Evolutionary conservation across 768 basidiomycete genomes (phyloP), one percentile per base, ranked within the genome.

Genomic region (Mycena pura): DNA sequence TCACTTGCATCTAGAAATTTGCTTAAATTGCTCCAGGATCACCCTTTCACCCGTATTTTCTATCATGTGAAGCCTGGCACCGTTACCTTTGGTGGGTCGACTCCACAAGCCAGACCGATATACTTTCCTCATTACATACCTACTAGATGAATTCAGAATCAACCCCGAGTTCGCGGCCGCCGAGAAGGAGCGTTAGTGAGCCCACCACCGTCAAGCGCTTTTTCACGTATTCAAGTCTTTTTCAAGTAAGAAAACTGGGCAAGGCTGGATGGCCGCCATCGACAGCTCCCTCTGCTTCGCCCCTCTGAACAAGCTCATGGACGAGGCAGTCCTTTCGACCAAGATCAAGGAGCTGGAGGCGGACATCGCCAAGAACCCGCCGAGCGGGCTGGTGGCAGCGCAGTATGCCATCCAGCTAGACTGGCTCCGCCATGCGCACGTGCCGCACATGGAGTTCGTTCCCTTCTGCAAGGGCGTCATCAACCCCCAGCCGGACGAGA

Each of bases 391-490:
- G 8, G 22, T 22, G 11, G 21, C n/a, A 3, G 27, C 27, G 27
- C 59, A 62, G 34, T 38, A 28, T 43, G 27, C 34, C 10, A 56
- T 56, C 25, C 60, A 62, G 17, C 38, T 55, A 2, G 53, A 62
- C 3, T 56, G 60, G 47, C 53, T 62, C 19, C 36, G 45, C 41
- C 11, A 51, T 7, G 47, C 24, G 14, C 40, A 11, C 2, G 15
- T 62, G 9, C 32, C 47, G 19, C 60, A 62, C 5, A 1, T 56
- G 17, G 60, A 62, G 19, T 62, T 62, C n/a, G 9, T 62, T 7
- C 17, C 45, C 9, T 56, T 49, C 27, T 55, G 47, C 22, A 28
- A 19, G 1, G 54, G 60, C 10, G 1, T 62, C 6, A 22, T 55
- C 6, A 49, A 43, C 2, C 47, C 53, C 10, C 40, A 62, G 1